Evolutionary conservation across 2,329 filamentous ascomycete genomes (phyloP).

Genomic region (Cytospora schulzeri): DNA sequence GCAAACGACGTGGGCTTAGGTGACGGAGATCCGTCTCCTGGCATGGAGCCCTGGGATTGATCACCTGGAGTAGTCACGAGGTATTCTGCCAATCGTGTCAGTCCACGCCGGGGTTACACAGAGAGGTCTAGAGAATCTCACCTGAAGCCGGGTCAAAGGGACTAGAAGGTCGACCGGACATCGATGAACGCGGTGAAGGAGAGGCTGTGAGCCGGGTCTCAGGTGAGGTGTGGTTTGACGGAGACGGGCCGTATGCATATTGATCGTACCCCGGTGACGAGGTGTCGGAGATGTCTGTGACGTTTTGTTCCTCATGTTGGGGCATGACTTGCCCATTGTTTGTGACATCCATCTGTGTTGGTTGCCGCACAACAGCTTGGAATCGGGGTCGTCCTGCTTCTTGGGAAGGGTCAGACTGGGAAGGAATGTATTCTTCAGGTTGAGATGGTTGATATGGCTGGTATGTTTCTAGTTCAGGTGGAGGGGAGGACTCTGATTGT

Average conservation of each 20-base stretch:
- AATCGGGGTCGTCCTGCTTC: conserved; percentile 26
- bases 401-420: conserved; percentile 6
- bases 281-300: conserved; percentile 41
- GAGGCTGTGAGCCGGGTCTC: conserved; percentile 44
- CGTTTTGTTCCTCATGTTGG: conserved; percentile 24
- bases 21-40: conserved; percentile 33
- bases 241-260: conserved; percentile 43
- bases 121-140: conserved; percentile 36
- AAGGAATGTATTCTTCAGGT: conserved; percentile 7
- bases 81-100: conserved; percentile 18
- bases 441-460: conserved; percentile 5
- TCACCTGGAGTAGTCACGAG: conserved; percentile 19
- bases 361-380: conserved; percentile 27
- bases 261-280: conserved; percentile 41
- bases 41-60: conserved; percentile 24
- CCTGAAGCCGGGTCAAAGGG: conserved; percentile 31
- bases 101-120: conserved; percentile 28
- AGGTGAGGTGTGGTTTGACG: conserved; percentile 48
- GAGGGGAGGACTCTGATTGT: conserved; percentile 16
- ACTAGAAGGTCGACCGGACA: conserved; percentile 25
- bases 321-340: conserved; percentile 28
- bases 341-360: conserved; percentile 26
- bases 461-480: conserved; percentile 5
- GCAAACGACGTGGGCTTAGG: conserved; percentile 35
- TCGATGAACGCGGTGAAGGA: conserved; percentile 28